Evolutionary conservation across 768 basidiomycete genomes (phyloP).

Genomic region (Boletus sp.): DNA sequence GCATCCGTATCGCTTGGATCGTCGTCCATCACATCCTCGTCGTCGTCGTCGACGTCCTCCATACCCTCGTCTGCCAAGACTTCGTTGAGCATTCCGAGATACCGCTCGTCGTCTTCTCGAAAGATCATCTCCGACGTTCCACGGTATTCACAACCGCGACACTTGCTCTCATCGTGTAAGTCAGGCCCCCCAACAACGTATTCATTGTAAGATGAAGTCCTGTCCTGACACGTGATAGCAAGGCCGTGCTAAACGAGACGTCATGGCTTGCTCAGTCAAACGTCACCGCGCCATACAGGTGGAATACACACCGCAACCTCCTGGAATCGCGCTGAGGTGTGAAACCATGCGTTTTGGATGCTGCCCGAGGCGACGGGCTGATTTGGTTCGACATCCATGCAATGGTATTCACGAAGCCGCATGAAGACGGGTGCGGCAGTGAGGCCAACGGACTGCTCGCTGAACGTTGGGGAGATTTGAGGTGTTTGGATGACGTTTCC

Average conservation of each 20-base stretch:
- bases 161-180: constrained; percentile 43
- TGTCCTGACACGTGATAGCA: constrained; percentile 22
- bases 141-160: constrained; percentile 32
- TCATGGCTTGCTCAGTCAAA: neutral
- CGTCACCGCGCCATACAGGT: neutral
- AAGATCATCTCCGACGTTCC: constrained; percentile 29
- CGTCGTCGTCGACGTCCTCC: constrained; percentile 29
- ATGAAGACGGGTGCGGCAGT: constrained; percentile 55
- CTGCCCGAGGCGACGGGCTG: constrained; percentile 35
- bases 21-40: constrained; percentile 29
- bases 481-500: constrained; percentile 17
- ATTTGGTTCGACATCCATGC: constrained; percentile 39
- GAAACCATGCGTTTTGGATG: constrained; percentile 43
- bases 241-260: constrained; percentile 18
- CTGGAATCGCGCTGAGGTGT: constrained; percentile 15
- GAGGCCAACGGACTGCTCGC: constrained; percentile 35
- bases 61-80: constrained; percentile 8
- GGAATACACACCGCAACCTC: constrained; percentile 27
- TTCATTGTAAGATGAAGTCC: constrained; percentile 39
- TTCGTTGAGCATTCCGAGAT: constrained; percentile 18
- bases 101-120: constrained; percentile 25
- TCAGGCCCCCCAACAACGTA: constrained; percentile 38
- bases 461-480: constrained; percentile 30
- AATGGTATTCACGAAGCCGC: constrained; percentile 55
- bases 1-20: constrained; percentile 23